Base-by-base conservation (phyloP, 2,329 filamentous ascomycete genomes). In the Colletotrichum nymphaeae region DNA sequence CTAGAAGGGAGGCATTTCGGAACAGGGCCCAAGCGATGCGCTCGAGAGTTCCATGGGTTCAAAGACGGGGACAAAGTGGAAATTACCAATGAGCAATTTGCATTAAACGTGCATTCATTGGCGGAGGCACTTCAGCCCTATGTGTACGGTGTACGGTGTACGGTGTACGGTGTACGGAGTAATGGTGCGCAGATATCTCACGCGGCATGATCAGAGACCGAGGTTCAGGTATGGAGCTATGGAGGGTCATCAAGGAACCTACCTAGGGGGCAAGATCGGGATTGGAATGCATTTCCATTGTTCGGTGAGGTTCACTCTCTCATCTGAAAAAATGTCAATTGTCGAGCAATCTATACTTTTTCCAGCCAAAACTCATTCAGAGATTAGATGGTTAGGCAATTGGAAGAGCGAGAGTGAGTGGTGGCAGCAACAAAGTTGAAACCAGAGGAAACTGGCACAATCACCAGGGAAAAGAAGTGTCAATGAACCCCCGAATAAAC, bases 51-150 rank as follows among this genome's bases (percentile, higher is more conserved):
- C 35, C 58, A 32, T 46, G 67, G 53, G 26, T 7, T n/a, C 49
- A 14, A n/a, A 57, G 52, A 52, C 11, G 63, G 63, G 16, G 49
- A 49, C 49, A 9, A 11, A 67, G 56, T 24, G 66, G 66, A 42
- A 30, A 11, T 52, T 42, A 12, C 19, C n/a, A 28, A 63, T 46
- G 24, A 55, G 53, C 66, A 53, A 72, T 72, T 60, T 35, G 58
- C 30, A 64, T 64, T 59, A 49, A 42, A 16, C 59, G 26, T 12
- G 42, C 53, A n/a, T n/a, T 64, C 24, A 72, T 72, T 72, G 69
- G 69, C 26, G 60, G 49, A 7, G 52, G 64, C 26, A 22, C 6
- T 16, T 72, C 69, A 72, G 69, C 69, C 69, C 69, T 72, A 59
- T 59, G n/a, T 49, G 37, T 4, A 26, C 26, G 26, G 26, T 26